Conservation (phyloP, 176 grass and related monocot genomes). For the Tillandsia leiboldiana region DNA sequence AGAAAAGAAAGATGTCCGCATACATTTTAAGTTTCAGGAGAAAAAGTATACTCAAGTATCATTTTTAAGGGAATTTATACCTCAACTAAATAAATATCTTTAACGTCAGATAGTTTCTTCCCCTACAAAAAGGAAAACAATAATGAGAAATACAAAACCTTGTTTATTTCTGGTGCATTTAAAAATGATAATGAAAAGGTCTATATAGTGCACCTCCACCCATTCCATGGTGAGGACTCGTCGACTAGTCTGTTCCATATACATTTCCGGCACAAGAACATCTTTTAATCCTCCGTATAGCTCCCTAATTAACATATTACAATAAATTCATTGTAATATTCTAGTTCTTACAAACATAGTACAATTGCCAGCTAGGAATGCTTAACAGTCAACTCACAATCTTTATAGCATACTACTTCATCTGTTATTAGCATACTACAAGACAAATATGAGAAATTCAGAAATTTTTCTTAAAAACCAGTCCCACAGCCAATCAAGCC, state of each 20-base stretch:
- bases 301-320: constrained; percentile 25
- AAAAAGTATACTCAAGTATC: background rate
- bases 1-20: background rate
- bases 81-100: constrained; percentile 94
- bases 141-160: constrained; percentile 3
- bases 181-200: constrained; percentile 6
- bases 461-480: background rate
- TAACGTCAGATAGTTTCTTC: constrained; percentile 62
- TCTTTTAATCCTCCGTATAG: constrained; percentile 78
- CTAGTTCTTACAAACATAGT: background rate
- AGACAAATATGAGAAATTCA: background rate
- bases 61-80: constrained; percentile 22
- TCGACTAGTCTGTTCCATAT: constrained; percentile 61
- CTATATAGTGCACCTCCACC: constrained; percentile 50
- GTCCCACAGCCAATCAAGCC: background rate
- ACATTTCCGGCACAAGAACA: constrained; percentile 85
- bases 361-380: background rate
- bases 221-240: constrained; percentile 91
- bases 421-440: background rate
- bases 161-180: background rate
- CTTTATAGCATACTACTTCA: background rate
- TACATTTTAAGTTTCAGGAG: background rate
- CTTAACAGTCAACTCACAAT: background rate
- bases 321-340: background rate
- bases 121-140: constrained; percentile 36